Evolutionary conservation across 306 rosid species (phyloP).

Genomic region (Fragaria ananassa): DNA sequence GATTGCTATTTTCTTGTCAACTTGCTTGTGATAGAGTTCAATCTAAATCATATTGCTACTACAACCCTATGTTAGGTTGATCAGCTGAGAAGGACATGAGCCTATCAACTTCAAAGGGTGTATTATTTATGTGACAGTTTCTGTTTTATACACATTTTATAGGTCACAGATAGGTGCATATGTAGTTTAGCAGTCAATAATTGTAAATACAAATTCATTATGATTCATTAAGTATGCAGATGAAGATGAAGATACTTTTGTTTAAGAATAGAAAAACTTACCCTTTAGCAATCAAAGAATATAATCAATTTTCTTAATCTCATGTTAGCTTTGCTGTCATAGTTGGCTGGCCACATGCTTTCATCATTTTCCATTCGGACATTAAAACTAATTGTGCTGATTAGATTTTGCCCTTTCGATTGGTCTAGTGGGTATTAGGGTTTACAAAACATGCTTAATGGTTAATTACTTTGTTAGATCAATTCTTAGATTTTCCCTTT

Average conservation of each 20-base stretch:
- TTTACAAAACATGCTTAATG: background rate
- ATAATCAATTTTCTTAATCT: background rate
- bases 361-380: background rate
- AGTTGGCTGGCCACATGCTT: conserved; percentile 16
- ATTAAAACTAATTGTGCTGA: background rate
- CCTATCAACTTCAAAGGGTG: background rate
- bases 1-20: background rate
- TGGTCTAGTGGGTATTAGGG: background rate
- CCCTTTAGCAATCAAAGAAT: background rate
- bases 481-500: background rate
- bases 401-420: background rate
- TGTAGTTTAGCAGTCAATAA: background rate
- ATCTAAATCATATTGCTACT: background rate
- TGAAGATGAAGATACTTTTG: background rate
- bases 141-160: background rate
- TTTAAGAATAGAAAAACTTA: background rate
- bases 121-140: background rate
- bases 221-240: background rate
- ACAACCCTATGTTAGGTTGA: background rate
- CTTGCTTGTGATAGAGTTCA: background rate
- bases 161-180: background rate
- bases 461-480: background rate
- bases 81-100: background rate
- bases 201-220: background rate
- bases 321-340: conserved; percentile 12